Base-by-base conservation (phyloP, 345 rosid genomes). In the Euphorbia lathyris region DNA sequence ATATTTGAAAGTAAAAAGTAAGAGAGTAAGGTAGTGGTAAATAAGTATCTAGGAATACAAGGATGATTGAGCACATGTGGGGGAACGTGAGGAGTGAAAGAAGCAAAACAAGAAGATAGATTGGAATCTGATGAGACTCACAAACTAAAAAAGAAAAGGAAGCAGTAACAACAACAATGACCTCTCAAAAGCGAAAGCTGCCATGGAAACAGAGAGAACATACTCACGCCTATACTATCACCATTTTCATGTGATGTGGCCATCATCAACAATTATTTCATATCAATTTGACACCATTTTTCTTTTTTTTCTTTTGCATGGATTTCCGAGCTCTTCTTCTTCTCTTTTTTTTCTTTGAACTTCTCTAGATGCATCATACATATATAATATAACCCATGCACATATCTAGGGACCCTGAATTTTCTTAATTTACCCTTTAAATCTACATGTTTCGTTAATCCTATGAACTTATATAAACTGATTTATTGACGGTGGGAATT, bases 151-250 rank as follows among this genome's bases (percentile, higher is more conserved):
- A 53, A 52, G 30, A 17, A 53, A 50, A 50, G 38, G 45, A 61
- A 56, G 48, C 27, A n/a, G 65, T 25, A 55, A 32, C 42, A 57
- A 20, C 16, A 77, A 77, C 68, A 75, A 66, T 25, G 82, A 80
- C 83, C 40, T 72, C 55, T 78, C 77, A 70, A 85, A 78, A 85
- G 82, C 61, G 67, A 85, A 85, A 77, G 88, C 88, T 83, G 86
- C 85, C 83, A 81, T 73, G 72, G 76, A 79, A 79, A 75, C 82
- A 72, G 76, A 72, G 70, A 69, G 76, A 68, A 71, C 82, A 68
- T 74, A 26, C 67, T 75, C 86, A 83, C 78, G 83, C 85, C 78
- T 53, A 63, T 6, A 23, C 60, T 51, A 5, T 40, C 11, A 40
- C 43, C 43, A 71, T 71, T 61, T 48, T n/a, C n/a, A n/a, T n/a